Base-by-base conservation (phyloP, 2,329 filamentous ascomycete genomes). In the Phialocephala subalpina region DNA sequence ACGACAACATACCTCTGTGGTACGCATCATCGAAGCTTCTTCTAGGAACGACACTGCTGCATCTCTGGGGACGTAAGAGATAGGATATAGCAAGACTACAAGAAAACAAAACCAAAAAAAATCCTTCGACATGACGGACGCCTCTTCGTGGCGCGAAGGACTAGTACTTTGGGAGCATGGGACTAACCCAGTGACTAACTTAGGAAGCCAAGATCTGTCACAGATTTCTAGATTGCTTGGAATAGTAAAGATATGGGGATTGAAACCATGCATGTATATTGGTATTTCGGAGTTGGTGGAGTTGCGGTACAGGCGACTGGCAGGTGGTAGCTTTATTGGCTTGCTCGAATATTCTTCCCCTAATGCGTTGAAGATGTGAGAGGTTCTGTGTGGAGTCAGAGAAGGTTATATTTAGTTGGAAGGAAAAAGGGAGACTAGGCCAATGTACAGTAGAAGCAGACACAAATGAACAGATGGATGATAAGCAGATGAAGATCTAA, bases 101-200 rank as follows among this genome's bases (percentile, higher is more conserved):
- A 22, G 20, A 52, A 20, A 5, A 20, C 8, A 22, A 52, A 52
- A 9, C 4, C 4, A 9, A 52, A 52, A 5, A 52, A 12, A 12
- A 25, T 22, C 47, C 20, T 52, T 25, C 47, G 47, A 20, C 47
- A 52, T 52, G 47, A 20, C 47, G 20, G 47, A 25, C 47, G 47
- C 47, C n/a, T 52, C 47, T 52, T 52, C 47, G 47, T 52, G n/a
- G 47, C 47, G 47, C 47, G 47, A 20, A 52, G 47, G 47, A 52
- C 47, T 20, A 52, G 47, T 52, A 52, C 47, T 52, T 20, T 12
- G 47, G 47, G 20, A 52, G 47, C 7, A 25, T 25, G 20, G 47
- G 47, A 52, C 47, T 52, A 29, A 52, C 14, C 47, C 47, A 52
- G 47, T 22, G 47, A 52, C 47, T 52, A 52, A 52, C 47, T 52